phyloP scores from a whole-genome alignment of 768 basidiomycete genomes.

The Lentinula sp. region DNA sequence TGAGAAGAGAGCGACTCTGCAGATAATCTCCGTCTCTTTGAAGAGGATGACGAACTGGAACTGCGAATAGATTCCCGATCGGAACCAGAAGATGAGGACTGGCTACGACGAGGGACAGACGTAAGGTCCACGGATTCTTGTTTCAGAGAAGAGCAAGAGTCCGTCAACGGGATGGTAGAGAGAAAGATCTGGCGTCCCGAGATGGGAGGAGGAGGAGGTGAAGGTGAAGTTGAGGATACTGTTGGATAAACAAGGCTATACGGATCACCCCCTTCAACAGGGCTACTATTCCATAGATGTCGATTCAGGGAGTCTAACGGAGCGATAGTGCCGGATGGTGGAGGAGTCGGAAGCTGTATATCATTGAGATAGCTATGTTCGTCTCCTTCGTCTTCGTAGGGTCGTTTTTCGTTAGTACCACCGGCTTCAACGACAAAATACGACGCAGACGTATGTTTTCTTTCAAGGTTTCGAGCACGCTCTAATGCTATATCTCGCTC shows the following conservation, averaged over 20 bases:
- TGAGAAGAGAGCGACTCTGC: not conserved
- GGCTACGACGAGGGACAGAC: too few relatives aligned
- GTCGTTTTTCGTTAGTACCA: not conserved
- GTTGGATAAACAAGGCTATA: not conserved
- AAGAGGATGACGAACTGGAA: not conserved
- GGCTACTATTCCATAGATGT: not conserved
- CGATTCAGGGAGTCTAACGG: not conserved
- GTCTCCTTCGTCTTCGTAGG: not conserved
- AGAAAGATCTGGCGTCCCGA: not conserved
- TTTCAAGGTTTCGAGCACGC: not conserved
- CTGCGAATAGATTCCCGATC: not conserved
- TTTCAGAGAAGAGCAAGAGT: too few relatives aligned
- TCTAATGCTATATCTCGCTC: constrained; percentile 4
- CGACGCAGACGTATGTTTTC: not conserved
- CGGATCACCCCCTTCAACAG: not conserved
- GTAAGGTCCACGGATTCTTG: too few relatives aligned
- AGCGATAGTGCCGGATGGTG: not conserved
- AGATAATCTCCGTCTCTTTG: not conserved
- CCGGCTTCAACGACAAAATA: not conserved
- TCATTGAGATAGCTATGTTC: not conserved
- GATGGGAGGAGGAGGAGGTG: constrained; percentile 1
- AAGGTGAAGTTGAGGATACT: not conserved
- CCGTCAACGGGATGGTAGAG: not conserved
- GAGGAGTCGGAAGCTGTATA: not conserved
- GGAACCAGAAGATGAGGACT: not conserved